Conservation (phyloP, 805 yeast genomes). For the Tetrapisispora phaffii region DNA sequence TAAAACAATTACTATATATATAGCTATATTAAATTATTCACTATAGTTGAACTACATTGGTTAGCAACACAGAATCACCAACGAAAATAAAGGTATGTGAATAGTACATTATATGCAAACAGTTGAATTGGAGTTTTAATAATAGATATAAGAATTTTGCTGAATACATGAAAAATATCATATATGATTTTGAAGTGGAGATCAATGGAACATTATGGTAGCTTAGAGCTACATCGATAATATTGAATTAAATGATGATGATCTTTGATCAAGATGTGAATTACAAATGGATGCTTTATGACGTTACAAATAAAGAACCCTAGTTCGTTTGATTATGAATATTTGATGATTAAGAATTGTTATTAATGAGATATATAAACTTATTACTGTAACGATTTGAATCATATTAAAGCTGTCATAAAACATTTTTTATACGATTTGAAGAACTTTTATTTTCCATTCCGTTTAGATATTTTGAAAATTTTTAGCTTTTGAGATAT, state of each 20-base stretch:
- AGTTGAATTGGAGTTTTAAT: neutral
- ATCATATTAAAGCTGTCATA: too few relatives aligned
- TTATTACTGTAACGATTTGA: too few relatives aligned
- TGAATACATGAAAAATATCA: neutral
- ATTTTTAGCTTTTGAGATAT: neutral
- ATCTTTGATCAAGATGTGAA: neutral
- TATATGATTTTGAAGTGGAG: neutral
- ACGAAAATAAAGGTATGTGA: constrained; percentile 3
- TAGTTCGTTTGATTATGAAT: too few relatives aligned
- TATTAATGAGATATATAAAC: too few relatives aligned
- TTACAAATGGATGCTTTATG: too few relatives aligned
- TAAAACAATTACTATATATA: neutral
- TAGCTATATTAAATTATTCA: neutral
- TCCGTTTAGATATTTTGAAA: neutral
- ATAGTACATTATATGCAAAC: neutral
- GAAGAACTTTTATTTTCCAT: too few relatives aligned
- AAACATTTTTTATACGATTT: too few relatives aligned
- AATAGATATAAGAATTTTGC: neutral
- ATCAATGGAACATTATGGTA: too few relatives aligned
- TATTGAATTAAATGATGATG: too few relatives aligned
- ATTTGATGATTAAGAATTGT: too few relatives aligned
- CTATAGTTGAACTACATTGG: neutral
- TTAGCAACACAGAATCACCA: constrained; percentile 1
- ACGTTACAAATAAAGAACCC: too few relatives aligned
- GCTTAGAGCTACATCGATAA: too few relatives aligned